Base-by-base conservation (phyloP, 257 asterid genomes). In the Nicotiana sylvestris region DNA sequence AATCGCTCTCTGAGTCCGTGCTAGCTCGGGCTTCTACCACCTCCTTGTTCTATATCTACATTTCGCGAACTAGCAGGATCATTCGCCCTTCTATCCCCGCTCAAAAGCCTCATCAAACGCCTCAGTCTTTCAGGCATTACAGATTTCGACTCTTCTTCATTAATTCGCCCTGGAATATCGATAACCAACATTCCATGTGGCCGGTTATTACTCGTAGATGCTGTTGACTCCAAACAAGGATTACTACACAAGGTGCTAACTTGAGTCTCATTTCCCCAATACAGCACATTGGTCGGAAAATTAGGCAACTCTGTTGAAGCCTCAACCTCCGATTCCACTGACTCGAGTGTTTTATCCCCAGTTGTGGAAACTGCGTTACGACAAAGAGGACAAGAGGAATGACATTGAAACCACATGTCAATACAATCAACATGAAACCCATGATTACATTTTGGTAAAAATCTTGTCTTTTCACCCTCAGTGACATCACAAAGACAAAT, bases 241-340 rank as follows among this genome's bases (percentile, higher is more conserved):
- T 65, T 51, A 68, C 83, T 51, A 58, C 83, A 67, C 46, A 64
- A 25, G 49, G 86, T 83, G 43, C 80, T 83, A 56, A 83, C 80
- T 57, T 78, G 86, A 55, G 83, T 78, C 37, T 83, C 86, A 56
- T 83, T 49, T 55, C 86, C 86, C 86, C 83, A 83, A 12, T 66
- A 83, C 17, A 83, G 39, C 72, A 83, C 83, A 83, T 83, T 83
- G 32, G 86, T 83, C 60, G 86, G 83, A 17, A 83, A 77, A 77
- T 64, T 77, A 2, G 78, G 82, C 15, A 64, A 39, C 62, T 82
- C 82, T 2, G 76, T 30, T 5, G 32, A 0, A 82, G 33, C 81
- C 27, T 43, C 49, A 39, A 10, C 32, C 9, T 6, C 77, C 0
- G 5, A 37, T n/a, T 11, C 79, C 60, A 12, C 13, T 46, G 5